A percentile compares a stretch with the other conserved stretches of the same genome.
Evolutionary conservation across 2,329 filamentous ascomycete species (phyloP).

Genomic region (Dactylonectria estremocensis): DNA sequence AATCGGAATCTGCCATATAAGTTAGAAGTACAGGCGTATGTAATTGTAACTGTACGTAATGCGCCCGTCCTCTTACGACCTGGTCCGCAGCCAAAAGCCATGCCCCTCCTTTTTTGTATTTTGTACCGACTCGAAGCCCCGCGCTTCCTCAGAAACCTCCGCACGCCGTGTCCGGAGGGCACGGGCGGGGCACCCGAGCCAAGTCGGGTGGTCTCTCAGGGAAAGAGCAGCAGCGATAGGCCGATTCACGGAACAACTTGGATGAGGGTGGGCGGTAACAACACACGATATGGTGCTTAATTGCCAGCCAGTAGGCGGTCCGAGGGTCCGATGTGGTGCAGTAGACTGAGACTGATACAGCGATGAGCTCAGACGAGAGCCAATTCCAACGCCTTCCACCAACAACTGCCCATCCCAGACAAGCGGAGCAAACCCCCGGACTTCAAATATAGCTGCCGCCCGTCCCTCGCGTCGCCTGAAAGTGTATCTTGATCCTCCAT

Average conservation of each 20-base stretch:
- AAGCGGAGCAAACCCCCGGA: conserved; percentile 30
- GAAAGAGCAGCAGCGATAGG: conserved; percentile 9
- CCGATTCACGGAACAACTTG: conserved; percentile 13
- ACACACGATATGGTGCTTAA: not conserved
- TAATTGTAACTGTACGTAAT: not conserved
- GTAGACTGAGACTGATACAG: no score
- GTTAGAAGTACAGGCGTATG: not conserved
- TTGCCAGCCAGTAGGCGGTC: no score
- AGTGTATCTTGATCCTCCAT: conserved; percentile 22
- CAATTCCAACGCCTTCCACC: conserved; percentile 30
- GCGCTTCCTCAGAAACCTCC: conserved; percentile 4
- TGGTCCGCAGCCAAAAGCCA: conserved; percentile 20
- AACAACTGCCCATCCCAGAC: conserved; percentile 20
- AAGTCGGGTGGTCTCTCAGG: conserved; percentile 18
- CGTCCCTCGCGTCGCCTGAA: conserved; percentile 12
- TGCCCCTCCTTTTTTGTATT: not conserved
- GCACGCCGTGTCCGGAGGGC: conserved; percentile 30
- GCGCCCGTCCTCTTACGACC: not conserved
- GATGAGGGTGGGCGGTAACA: not conserved
- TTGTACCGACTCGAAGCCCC: not conserved
- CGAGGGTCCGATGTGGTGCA: no score
- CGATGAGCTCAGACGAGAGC: conserved; percentile 11
- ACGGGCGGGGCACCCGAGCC: conserved; percentile 27
- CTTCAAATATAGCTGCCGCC: conserved; percentile 27
- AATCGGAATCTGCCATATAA: not conserved